Conservation (phyloP, 495 filamentous ascomycete genomes). For the Pseudotulostoma volvatum region DNA sequence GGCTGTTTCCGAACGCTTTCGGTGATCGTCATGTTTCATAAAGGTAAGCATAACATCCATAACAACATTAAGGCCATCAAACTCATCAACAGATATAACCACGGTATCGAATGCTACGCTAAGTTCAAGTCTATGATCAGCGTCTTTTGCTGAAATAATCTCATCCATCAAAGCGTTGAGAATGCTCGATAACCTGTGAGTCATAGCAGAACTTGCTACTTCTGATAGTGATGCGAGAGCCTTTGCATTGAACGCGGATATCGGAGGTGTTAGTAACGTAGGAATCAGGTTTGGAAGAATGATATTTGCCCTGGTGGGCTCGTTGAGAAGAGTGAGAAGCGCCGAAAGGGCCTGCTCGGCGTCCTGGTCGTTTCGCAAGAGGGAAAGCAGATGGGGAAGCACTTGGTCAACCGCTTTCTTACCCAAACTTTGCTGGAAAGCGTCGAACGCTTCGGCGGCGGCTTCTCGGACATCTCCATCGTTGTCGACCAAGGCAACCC, state of each 20-base stretch:
- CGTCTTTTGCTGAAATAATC: conserved; percentile 62
- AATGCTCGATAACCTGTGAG: conserved; percentile 70
- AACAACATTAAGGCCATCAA: conserved; percentile 79
- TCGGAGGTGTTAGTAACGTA: conserved; percentile 76
- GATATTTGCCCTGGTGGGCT: conserved; percentile 84
- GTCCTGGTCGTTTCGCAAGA: conserved; percentile 68
- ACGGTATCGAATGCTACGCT: conserved; percentile 71
- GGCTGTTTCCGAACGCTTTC: conserved; percentile 58
- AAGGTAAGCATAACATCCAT: conserved; percentile 84
- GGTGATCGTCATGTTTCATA: conserved; percentile 84
- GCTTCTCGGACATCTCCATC: conserved; percentile 85
- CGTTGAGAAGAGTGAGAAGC: conserved; percentile 79
- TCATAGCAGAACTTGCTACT: conserved; percentile 80
- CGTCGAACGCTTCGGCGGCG: conserved; percentile 92
- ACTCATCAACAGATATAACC: conserved; percentile 85
- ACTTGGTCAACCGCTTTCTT: conserved; percentile 91
- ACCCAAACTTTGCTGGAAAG: conserved; percentile 80
- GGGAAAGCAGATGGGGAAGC: conserved; percentile 73
- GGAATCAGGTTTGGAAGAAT: conserved; percentile 94
- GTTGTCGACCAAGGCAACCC: conserved; percentile 79
- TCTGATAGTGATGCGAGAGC: conserved; percentile 83
- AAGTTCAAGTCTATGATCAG: conserved; percentile 56
- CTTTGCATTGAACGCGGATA: conserved; percentile 83
- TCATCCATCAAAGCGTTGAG: conserved; percentile 88
- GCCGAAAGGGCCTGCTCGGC: conserved; percentile 87